Conservation (phyloP, 2,329 filamentous ascomycete species). For the Pseudonectria foliicola region DNA sequence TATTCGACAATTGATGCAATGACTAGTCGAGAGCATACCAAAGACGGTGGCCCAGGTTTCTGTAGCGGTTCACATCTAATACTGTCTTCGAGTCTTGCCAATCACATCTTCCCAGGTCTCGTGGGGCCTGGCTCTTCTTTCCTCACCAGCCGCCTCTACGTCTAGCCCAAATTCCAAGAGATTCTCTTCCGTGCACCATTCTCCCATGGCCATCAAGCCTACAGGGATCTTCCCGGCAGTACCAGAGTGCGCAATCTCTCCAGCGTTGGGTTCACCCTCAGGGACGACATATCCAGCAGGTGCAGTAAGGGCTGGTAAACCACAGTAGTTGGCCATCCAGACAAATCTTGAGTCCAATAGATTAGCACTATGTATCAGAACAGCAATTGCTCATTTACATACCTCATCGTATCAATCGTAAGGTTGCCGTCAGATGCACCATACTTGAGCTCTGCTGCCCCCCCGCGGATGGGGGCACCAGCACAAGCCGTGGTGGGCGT, state of each 20-base stretch:
- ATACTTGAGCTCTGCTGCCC: conserved; percentile 28
- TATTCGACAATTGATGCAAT: no score
- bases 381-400: no score
- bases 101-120: conserved; percentile 14
- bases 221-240: conserved; percentile 39
- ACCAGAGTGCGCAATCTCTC: conserved; percentile 24
- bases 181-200: conserved; percentile 45
- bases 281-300: conserved; percentile 39
- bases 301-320: conserved; percentile 37
- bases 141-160: conserved; percentile 32
- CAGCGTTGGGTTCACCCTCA: conserved; percentile 23
- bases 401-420: conserved; percentile 41
- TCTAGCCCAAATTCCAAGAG: conserved; percentile 43
- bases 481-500: conserved; percentile 56
- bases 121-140: conserved; percentile 9
- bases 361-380: no score
- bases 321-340: conserved; percentile 46
- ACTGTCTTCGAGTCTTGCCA: background rate
- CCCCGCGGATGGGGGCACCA: conserved; percentile 35
- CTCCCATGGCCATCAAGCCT: conserved; percentile 48
- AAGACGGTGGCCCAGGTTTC: no score
- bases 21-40: no score
- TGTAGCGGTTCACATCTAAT: no score
- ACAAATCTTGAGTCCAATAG: no score
- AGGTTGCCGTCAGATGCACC: conserved; percentile 40